A percentile compares a stretch with the other conserved stretches of the same genome.
phyloP scores from a whole-genome alignment of 2,329 filamentous ascomycete genomes.

The Zasmidium citrigriseum region DNA sequence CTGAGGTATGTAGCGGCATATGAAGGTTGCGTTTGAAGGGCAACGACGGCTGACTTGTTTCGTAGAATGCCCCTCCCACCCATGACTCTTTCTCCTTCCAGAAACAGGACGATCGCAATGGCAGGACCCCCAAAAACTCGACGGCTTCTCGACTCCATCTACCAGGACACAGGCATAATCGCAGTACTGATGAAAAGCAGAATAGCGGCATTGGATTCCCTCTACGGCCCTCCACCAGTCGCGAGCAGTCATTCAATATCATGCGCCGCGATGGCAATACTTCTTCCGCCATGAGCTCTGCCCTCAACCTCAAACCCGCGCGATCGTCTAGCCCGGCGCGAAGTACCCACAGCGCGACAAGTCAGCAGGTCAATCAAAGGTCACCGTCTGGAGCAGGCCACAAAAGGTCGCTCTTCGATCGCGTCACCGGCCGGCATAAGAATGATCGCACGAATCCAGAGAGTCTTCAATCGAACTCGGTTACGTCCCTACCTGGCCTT shows the following conservation, averaged over 20 bases:
- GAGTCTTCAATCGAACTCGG: conserved; percentile 41
- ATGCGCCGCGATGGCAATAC: conserved; percentile 56
- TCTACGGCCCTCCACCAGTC: conserved; percentile 70
- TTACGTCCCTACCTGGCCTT: conserved; percentile 40
- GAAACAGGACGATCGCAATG: conserved; percentile 32
- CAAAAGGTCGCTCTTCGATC: conserved; percentile 55
- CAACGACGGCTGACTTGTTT: conserved; percentile 16
- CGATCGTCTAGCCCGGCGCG: conserved; percentile 82
- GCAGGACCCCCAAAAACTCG: conserved; percentile 35
- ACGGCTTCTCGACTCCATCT: conserved; percentile 63
- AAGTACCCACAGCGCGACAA: conserved; percentile 66
- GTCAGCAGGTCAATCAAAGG: conserved; percentile 51
- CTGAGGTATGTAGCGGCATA: conserved; percentile 28
- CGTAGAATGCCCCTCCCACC: conserved; percentile 25
- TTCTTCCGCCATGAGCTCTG: conserved; percentile 47
- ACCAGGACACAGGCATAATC: conserved; percentile 68
- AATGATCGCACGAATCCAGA: conserved; percentile 40
- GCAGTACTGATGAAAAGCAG: conserved; percentile 61
- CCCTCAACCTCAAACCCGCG: conserved; percentile 52
- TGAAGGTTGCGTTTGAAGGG: not conserved
- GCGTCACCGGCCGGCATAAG: conserved; percentile 54
- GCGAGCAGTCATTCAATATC: conserved; percentile 68
- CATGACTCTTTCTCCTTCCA: conserved; percentile 31
- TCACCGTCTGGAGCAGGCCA: conserved; percentile 58
- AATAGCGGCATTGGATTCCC: conserved; percentile 49